Evolutionary conservation across 1,139 yeast species (phyloP).

Genomic region (Geotrichum histeridarum): DNA sequence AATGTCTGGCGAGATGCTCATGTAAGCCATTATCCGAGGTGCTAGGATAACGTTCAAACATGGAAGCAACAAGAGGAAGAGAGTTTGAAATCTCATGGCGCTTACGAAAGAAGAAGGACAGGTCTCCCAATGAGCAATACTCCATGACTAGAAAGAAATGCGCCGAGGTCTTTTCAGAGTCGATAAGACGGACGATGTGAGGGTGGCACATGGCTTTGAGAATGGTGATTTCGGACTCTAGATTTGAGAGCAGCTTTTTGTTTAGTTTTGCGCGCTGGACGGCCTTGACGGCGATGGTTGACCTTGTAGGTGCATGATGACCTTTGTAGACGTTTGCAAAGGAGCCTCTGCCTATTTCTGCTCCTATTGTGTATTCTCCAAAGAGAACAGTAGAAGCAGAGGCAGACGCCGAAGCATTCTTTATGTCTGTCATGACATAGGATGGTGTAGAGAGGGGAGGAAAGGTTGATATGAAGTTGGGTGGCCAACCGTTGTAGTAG

Average conservation of each 20-base stretch:
- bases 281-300: slow-evolving; percentile 79
- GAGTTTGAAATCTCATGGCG: slow-evolving; percentile 65
- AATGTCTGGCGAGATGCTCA: slow-evolving; percentile 72
- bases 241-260: slow-evolving; percentile 79
- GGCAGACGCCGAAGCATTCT: too few species aligned
- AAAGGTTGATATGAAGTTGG: background rate
- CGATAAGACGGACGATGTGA: slow-evolving; percentile 81
- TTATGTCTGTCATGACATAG: background rate
- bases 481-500: background rate
- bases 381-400: slow-evolving; percentile 1
- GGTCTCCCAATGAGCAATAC: slow-evolving; percentile 90
- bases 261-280: slow-evolving; percentile 79
- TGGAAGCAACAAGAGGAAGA: slow-evolving; percentile 72
- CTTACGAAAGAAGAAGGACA: slow-evolving; percentile 77
- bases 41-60: slow-evolving; percentile 78
- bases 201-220: slow-evolving; percentile 85
- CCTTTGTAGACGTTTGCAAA: slow-evolving; percentile 92
- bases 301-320: slow-evolving; percentile 42
- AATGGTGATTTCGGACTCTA: slow-evolving; percentile 85
- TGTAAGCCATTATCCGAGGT: slow-evolving; percentile 74
- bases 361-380: slow-evolving; percentile 47
- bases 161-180: slow-evolving; percentile 69
- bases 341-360: slow-evolving; percentile 89
- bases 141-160: slow-evolving; percentile 95
- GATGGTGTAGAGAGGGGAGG: background rate